Evolutionary conservation across 805 yeast genomes (phyloP), one percentile per base, ranked within the genome.

Genomic region (Cyberlindnera euphorbiiphila): DNA sequence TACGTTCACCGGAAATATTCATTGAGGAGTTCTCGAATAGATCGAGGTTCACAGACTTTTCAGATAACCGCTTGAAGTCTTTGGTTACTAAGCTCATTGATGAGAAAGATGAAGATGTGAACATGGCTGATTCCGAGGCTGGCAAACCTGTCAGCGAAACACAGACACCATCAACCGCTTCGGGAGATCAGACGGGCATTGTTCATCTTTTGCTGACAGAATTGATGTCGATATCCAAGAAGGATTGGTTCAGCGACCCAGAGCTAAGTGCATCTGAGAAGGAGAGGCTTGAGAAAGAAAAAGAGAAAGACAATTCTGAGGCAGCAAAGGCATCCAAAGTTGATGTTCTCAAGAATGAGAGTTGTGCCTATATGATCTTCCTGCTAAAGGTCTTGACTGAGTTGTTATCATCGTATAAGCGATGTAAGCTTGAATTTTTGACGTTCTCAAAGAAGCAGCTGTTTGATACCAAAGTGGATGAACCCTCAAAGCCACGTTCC

Each of bases 381-480:
- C 59, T 89, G 32, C 61, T 89, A 26, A 85, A 79, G 47, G 61
- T 76, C 0, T 59, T 88, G 26, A 71, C 79, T 0, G 97, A 89
- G 48, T 61, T 87, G 7, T 59, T 89, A 7, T 74, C 80, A 2
- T 84, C 96, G 2, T 89, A 88, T 56, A 82, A 80, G 44, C 81
- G 79, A 44, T 76, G 88, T 34, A 89, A 89, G 56, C 69, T 84
- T 34, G 96, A 88, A 50, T 83, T 89, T 51, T 62, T 88, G 39
- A 79, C 91, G 0, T 89, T 76, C 49, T 78, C 91, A 2, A 81
- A 79, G 65, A 78, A 79, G 55, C 56, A 42, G 42, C 37, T 51
- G 36, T 52, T 51, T 55, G 37, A 24, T 40, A 45, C 24, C 12
- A 34, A 40, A 4, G 32, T 25, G 2, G 45, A 42, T 2, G 74